Conservation (phyloP, 2,329 filamentous ascomycete genomes). For the Fonsecaea monophora region DNA sequence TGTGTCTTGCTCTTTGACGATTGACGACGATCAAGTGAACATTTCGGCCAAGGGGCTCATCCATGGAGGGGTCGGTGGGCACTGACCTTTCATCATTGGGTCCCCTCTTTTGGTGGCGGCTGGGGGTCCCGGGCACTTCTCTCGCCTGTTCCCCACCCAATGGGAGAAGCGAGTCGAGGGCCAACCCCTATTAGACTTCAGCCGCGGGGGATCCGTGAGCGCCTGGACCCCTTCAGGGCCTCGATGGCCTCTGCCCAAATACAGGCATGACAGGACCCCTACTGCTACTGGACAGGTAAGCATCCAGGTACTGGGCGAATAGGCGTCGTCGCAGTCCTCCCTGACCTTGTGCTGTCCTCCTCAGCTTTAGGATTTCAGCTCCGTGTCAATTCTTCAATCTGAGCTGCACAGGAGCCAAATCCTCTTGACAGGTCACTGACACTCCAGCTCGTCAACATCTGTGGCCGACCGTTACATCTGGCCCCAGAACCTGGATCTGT, state of each 20-base stretch:
- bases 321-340: not conserved
- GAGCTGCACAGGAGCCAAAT: conserved; percentile 18
- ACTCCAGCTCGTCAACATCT: not conserved
- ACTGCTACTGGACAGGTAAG: not conserved
- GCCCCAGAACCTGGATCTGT: not conserved
- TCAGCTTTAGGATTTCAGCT: conserved; percentile 20
- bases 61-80: not conserved
- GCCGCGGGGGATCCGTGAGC: conserved; percentile 12
- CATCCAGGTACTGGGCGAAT: conserved; percentile 9
- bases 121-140: not conserved
- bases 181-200: not conserved
- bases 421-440: not conserved
- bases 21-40: not conserved
- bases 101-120: not conserved
- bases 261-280: not conserved
- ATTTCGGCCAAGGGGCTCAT: not conserved
- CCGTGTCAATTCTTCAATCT: conserved; percentile 12
- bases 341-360: not conserved
- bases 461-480: conserved; percentile 8
- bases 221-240: conserved; percentile 1
- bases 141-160: conserved; percentile 4
- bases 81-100: not conserved
- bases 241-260: not conserved
- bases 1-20: not conserved
- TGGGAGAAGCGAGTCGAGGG: not conserved